Percentiles rank a stretch among this genome's conserved stretches.
Conservation (phyloP, 805 yeast species). For the Teunomyces funiuensis region DNA sequence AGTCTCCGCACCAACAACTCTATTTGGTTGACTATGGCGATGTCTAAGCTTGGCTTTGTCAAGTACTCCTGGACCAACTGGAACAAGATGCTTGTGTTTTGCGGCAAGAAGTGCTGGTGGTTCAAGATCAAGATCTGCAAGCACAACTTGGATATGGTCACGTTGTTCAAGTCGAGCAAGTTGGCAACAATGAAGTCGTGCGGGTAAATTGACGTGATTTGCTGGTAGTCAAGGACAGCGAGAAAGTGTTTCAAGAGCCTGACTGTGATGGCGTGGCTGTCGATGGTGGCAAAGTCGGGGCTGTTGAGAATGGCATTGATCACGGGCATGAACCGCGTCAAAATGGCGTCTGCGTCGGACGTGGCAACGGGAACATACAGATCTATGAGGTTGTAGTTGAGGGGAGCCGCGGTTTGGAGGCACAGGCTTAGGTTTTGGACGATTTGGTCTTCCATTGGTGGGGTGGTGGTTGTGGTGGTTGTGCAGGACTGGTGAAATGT, state of each 20-base stretch:
- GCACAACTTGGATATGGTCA: constrained; percentile 2
- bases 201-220: constrained; percentile 17
- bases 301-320: constrained; percentile 1
- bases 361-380: constrained; percentile 3
- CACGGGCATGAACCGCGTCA: constrained; percentile 5
- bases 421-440: background rate
- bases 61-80: constrained; percentile 8
- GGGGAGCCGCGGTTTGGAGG: background rate
- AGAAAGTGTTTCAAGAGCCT: constrained; percentile 16
- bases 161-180: background rate
- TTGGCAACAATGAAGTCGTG: constrained; percentile 5
- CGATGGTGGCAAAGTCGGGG: constrained; percentile 12
- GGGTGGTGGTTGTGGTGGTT: background rate
- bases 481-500: background rate
- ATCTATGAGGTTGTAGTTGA: constrained; percentile 1
- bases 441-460: background rate
- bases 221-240: constrained; percentile 12
- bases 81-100: background rate
- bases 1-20: constrained; percentile 7
- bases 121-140: constrained; percentile 5
- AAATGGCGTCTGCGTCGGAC: background rate
- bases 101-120: constrained; percentile 2
- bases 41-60: constrained; percentile 4
- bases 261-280: constrained; percentile 13
- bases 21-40: constrained; percentile 9